Evolutionary conservation across 805 yeast genomes (phyloP).

Genomic region (Yarrowia sp.): DNA sequence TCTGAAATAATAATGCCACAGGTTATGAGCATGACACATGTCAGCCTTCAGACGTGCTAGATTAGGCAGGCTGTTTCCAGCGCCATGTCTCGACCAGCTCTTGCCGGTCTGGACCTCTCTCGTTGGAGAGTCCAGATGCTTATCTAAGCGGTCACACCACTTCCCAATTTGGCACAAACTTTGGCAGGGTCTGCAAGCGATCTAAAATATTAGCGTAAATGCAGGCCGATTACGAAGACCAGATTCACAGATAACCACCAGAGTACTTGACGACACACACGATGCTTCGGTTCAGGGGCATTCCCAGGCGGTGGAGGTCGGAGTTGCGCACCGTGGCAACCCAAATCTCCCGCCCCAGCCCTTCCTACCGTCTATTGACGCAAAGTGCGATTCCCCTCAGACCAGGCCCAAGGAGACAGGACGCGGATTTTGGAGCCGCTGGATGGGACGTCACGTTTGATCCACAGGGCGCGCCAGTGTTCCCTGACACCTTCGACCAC

Average conservation of each 20-base stretch:
- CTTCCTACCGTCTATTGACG: background rate
- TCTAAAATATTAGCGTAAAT: background rate
- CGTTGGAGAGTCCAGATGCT: too few species aligned
- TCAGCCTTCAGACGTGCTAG: too few species aligned
- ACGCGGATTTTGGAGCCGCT: background rate
- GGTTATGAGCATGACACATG: background rate
- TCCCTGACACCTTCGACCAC: background rate
- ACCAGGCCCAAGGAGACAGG: background rate
- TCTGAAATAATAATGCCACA: too few species aligned
- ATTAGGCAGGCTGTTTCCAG: too few species aligned
- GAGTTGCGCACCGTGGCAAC: background rate
- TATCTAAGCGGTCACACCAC: background rate
- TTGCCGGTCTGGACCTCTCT: too few species aligned
- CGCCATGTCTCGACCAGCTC: too few species aligned
- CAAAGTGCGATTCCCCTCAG: background rate
- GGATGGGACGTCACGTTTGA: conserved; percentile 1
- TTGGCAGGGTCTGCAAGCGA: background rate
- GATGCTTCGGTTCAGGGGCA: background rate
- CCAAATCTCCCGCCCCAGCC: background rate
- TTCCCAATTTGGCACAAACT: background rate
- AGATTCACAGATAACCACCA: too few species aligned
- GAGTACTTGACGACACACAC: background rate
- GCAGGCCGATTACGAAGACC: too few species aligned
- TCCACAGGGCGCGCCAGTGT: background rate
- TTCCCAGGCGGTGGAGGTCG: background rate